Percentiles rank a stretch among this genome's conserved stretches.
Evolutionary conservation across 305 asterid species (phyloP).

Genomic region (Fraxinus nigra): DNA sequence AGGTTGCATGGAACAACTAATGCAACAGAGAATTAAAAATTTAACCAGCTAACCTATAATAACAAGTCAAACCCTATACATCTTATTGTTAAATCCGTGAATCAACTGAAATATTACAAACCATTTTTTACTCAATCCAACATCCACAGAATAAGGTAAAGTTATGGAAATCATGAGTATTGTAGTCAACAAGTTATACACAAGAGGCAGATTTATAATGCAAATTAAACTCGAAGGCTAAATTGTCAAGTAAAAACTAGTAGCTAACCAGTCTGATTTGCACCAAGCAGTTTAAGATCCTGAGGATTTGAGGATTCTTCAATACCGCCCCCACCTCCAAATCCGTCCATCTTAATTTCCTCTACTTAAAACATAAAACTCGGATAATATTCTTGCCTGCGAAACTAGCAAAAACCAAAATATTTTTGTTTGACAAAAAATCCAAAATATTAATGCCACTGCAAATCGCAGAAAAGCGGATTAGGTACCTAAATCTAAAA

Average conservation of each 20-base stretch:
- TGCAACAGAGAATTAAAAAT: neutral
- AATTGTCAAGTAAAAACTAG: neutral
- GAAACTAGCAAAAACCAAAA: neutral
- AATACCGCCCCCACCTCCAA: slow-evolving; percentile 1
- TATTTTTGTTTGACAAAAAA: neutral
- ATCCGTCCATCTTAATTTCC: neutral
- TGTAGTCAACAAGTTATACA: neutral
- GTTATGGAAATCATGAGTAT: neutral
- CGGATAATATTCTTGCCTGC: neutral
- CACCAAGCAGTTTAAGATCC: neutral
- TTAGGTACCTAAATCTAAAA: neutral
- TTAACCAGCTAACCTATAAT: neutral
- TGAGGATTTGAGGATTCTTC: slow-evolving; percentile 1
- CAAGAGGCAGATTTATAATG: neutral
- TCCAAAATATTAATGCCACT: neutral
- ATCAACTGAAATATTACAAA: neutral
- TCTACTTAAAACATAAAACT: neutral
- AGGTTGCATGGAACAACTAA: neutral
- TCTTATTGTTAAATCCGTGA: neutral
- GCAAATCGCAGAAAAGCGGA: neutral
- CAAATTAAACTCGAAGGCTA: neutral
- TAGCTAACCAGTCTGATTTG: neutral
- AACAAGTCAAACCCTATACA: neutral
- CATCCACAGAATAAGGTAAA: neutral
- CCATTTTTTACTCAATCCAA: neutral